Evolutionary conservation across 192 early-diverging fungal genomes (phyloP).

Genomic region (Martensiomyces pterosporus): DNA sequence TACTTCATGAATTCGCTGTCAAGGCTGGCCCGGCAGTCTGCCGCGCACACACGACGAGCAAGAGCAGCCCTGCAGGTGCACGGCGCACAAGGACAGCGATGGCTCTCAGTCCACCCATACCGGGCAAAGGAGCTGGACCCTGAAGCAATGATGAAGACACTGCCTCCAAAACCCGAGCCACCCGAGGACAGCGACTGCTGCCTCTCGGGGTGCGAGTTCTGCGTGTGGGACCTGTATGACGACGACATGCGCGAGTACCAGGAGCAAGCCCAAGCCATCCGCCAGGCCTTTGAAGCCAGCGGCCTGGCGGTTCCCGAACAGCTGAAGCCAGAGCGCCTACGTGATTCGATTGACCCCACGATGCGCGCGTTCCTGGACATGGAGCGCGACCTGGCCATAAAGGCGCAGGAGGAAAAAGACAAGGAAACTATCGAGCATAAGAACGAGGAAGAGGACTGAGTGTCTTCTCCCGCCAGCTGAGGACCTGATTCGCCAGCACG

Average conservation of each 20-base stretch:
- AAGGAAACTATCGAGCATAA: slow-evolving; percentile 4
- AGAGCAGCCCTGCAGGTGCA: too few relatives aligned
- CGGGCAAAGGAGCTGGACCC: slow-evolving; percentile 12
- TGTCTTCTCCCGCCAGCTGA: too few relatives aligned
- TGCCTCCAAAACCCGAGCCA: slow-evolving; percentile 48
- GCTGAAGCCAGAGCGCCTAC: slow-evolving; percentile 27
- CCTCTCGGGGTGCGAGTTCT: slow-evolving; percentile 46
- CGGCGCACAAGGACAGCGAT: neutral
- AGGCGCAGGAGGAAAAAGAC: slow-evolving; percentile 36
- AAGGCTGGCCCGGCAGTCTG: neutral
- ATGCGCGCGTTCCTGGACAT: slow-evolving; percentile 49
- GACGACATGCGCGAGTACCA: slow-evolving; percentile 49
- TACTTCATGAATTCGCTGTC: neutral
- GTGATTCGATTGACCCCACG: slow-evolving; percentile 37
- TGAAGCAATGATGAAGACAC: slow-evolving; percentile 23
- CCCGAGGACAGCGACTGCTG: slow-evolving; percentile 43
- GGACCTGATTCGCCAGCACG: too few relatives aligned
- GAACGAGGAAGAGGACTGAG: too few relatives aligned
- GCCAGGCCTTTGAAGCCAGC: slow-evolving; percentile 23
- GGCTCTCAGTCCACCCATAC: neutral
- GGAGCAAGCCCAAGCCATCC: slow-evolving; percentile 24
- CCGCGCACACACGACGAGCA: too few relatives aligned
- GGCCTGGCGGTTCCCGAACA: slow-evolving; percentile 30
- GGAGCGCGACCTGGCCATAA: slow-evolving; percentile 40
- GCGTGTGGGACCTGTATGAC: slow-evolving; percentile 51